These are phyloP conservation scores for Exophiala sp. DNA, from an alignment of 2,329 filamentous ascomycete species.

Conservation along the genomic window DNA sequence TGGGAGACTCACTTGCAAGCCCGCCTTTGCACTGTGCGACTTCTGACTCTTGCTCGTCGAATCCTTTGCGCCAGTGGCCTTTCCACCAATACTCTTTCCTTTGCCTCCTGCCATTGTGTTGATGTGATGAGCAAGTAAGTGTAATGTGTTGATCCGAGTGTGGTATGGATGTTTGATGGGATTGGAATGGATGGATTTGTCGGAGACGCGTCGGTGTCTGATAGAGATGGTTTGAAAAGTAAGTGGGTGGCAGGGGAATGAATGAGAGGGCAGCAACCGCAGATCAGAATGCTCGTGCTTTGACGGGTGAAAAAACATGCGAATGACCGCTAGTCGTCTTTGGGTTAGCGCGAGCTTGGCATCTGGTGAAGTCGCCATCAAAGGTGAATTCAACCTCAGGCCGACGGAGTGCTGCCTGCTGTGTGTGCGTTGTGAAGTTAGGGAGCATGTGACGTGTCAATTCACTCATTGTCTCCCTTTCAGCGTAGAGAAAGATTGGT, in stretches of 20 bases:
- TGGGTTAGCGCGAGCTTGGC: neutral
- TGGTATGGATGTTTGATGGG: slow-evolving; percentile 11
- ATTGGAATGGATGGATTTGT: slow-evolving; percentile 10
- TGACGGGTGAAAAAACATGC: neutral
- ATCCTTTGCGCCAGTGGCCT: slow-evolving; percentile 75
- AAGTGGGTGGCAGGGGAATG: slow-evolving; percentile 53
- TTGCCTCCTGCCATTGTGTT: slow-evolving; percentile 76
- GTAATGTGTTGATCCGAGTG: slow-evolving; percentile 2
- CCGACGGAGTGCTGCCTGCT: neutral
- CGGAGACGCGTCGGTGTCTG: slow-evolving; percentile 19
- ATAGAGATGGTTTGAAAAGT: slow-evolving; percentile 15
- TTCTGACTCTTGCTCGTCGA: slow-evolving; percentile 86
- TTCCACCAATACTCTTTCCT: slow-evolving; percentile 87
- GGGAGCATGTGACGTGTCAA: too few species aligned
- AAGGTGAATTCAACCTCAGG: neutral
- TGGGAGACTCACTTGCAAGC: slow-evolving; percentile 74
- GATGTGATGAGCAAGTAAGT: slow-evolving; percentile 13
- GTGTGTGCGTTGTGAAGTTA: neutral
- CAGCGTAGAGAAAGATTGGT: too few species aligned
- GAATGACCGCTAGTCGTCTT: neutral
- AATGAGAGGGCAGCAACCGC: slow-evolving; percentile 59
- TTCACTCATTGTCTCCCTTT: too few species aligned
- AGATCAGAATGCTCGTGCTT: slow-evolving; percentile 6
- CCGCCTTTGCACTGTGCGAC: slow-evolving; percentile 88
- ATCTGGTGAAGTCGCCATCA: neutral